A percentile compares a stretch with the other conserved stretches of the same genome.
These are phyloP conservation scores for Quercus phellos DNA, from an alignment of 331 rosid species.

Conservation along the genomic window DNA sequence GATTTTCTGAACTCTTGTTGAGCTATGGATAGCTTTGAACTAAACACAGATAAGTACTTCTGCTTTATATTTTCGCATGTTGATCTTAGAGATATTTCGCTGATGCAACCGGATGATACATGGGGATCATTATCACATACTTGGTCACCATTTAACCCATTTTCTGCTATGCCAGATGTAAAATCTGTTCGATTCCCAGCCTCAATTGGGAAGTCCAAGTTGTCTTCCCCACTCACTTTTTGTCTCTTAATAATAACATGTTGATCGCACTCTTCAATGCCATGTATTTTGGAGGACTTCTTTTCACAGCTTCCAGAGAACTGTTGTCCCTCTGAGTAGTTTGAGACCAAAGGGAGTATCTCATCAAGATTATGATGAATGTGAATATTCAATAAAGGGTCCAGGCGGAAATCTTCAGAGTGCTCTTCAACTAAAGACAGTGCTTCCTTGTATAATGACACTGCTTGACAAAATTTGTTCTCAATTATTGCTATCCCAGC, in stretches of 20 bases:
- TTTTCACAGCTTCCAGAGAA: slow-evolving; percentile 29
- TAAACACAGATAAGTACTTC: slow-evolving; percentile 69
- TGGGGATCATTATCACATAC: slow-evolving; percentile 27
- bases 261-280: slow-evolving; percentile 36
- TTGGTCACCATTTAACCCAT: slow-evolving; percentile 22
- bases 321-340: slow-evolving; percentile 30
- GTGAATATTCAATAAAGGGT: slow-evolving; percentile 80
- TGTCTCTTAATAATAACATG: slow-evolving; percentile 55
- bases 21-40: slow-evolving; percentile 58
- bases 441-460: slow-evolving; percentile 73
- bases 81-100: slow-evolving; percentile 35
- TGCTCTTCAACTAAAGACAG: slow-evolving; percentile 67
- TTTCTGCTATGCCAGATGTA: slow-evolving; percentile 25
- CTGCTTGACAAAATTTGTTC: slow-evolving; percentile 65
- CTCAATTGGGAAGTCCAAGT: slow-evolving; percentile 23
- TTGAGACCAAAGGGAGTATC: slow-evolving; percentile 50
- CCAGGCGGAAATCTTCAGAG: slow-evolving; percentile 80
- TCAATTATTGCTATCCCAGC: slow-evolving; percentile 74
- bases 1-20: slow-evolving; percentile 72
- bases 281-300: slow-evolving; percentile 30
- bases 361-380: slow-evolving; percentile 87
- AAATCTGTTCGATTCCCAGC: slow-evolving; percentile 30
- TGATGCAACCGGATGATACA: slow-evolving; percentile 26
- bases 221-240: slow-evolving; percentile 39
- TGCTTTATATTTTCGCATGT: slow-evolving; percentile 58